These are phyloP conservation scores for Lasiodiplodia gonubiensis DNA, from an alignment of 2,329 filamentous ascomycete species.

Conservation along the genomic window DNA sequence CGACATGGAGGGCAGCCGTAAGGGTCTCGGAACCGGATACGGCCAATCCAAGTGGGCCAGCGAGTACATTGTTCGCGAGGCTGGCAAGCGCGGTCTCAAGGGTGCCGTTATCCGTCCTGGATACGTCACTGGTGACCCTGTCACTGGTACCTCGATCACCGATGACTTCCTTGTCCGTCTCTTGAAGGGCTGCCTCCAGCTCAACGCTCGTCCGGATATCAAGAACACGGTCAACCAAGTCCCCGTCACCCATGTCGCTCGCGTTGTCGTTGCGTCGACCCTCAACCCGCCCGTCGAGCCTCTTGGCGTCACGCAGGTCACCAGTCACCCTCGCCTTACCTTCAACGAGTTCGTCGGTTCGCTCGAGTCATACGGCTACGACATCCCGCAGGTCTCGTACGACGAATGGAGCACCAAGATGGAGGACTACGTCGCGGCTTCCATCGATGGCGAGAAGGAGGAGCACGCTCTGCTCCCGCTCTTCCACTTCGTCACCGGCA, in stretches of 20 bases:
- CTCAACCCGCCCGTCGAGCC: slow-evolving; percentile 65
- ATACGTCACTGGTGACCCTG: slow-evolving; percentile 78
- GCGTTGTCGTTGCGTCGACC: slow-evolving; percentile 76
- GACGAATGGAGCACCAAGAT: slow-evolving; percentile 71
- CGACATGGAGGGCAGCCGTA: slow-evolving; percentile 76
- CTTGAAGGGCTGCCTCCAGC: slow-evolving; percentile 84
- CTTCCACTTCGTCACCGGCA: slow-evolving; percentile 73
- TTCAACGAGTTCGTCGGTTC: slow-evolving; percentile 78
- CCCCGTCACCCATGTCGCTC: slow-evolving; percentile 81
- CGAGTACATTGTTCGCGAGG: slow-evolving; percentile 75
- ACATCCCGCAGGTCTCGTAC: slow-evolving; percentile 70
- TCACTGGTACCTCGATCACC: slow-evolving; percentile 72
- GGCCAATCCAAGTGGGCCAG: slow-evolving; percentile 89
- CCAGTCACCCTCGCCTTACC: slow-evolving; percentile 75
- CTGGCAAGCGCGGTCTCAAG: slow-evolving; percentile 74
- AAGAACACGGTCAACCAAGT: slow-evolving; percentile 88
- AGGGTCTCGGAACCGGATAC: slow-evolving; percentile 82
- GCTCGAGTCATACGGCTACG: slow-evolving; percentile 75
- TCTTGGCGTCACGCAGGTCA: slow-evolving; percentile 75
- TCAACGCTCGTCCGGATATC: slow-evolving; percentile 75
- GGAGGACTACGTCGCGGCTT: slow-evolving; percentile 69
- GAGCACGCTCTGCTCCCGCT: slow-evolving; percentile 73
- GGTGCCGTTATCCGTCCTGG: slow-evolving; percentile 82
- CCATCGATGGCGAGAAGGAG: slow-evolving; percentile 62
- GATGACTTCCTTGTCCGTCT: slow-evolving; percentile 92